Conservation (phyloP, 192 early-diverging fungal species). For the Chytriomyces hyalinus region DNA sequence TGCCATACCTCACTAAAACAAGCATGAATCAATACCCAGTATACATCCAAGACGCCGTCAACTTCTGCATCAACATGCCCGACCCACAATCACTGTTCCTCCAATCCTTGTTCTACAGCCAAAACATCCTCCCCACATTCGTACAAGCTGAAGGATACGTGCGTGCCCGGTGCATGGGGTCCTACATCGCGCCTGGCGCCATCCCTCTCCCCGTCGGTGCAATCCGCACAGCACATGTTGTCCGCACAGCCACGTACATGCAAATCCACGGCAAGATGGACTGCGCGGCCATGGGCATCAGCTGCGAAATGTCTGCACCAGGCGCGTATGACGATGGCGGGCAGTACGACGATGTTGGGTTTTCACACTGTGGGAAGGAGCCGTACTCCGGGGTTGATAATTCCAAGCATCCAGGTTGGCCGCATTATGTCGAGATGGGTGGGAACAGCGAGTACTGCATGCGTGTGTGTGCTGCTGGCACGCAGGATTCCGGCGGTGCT, state of each 20-base stretch:
- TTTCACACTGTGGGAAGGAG: constrained; percentile 44
- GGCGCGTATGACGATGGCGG: constrained; percentile 44
- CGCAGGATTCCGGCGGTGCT: too few species aligned
- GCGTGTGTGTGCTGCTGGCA: too few species aligned
- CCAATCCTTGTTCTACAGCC: constrained; percentile 29
- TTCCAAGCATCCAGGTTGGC: too few species aligned
- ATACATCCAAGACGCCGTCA: not conserved
- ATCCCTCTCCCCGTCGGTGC: constrained; percentile 22
- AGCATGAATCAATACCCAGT: constrained; percentile 1
- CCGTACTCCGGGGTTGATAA: constrained; percentile 42
- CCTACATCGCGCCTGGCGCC: constrained; percentile 33
- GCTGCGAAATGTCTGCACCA: constrained; percentile 16
- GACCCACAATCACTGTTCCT: constrained; percentile 24
- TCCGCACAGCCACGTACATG: constrained; percentile 21
- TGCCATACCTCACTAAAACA: not conserved
- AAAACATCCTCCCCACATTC: constrained; percentile 32
- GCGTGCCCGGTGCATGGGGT: constrained; percentile 34
- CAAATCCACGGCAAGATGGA: constrained; percentile 41
- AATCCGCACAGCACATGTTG: constrained; percentile 38
- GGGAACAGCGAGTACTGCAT: too few species aligned
- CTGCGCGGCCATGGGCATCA: constrained; percentile 34
- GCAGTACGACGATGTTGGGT: constrained; percentile 42
- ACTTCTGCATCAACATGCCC: constrained; percentile 45
- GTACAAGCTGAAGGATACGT: constrained; percentile 46
- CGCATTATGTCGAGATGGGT: too few species aligned